Evolutionary conservation across 768 basidiomycete species (phyloP), one percentile per base, ranked within the genome.

Genomic region (Coprinellus aureogranulatus): DNA sequence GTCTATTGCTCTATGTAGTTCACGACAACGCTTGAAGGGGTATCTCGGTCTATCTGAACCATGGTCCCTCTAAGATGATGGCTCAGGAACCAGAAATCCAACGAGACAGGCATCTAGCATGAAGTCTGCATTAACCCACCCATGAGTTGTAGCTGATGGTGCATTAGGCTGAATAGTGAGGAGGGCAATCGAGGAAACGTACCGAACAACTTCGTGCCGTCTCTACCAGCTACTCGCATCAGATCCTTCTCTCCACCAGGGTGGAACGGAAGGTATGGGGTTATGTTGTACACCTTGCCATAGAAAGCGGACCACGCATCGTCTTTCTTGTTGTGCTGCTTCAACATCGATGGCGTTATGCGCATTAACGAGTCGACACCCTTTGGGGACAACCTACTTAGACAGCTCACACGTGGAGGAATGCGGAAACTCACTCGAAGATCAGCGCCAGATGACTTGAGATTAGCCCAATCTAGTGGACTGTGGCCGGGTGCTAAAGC

Each of bases 251-350:
- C 94, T 14, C 96, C 96, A 5, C 96, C 96, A 1, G 96, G 96
- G 71, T 98, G 96, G 65, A 87, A 99, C 2, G 87, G 75, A 5
- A 97, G 72, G 72, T 97, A 99, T 0, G 90, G 84, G 2, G 94
- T 94, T 51, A 99, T 91, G 67, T 98, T 98, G 75, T 99, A 99
- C 18, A 99, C 94, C 68, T 91, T 94, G 54, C 93, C 94, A 63
- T 88, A 84, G 75, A 98, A 86, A 0, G 86, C 88, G 14, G 93
- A 82, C 97, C 97, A 99, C 0, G 93, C 94, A 71, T 99, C 95
- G 40, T 88, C 88, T 34, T 76, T 80, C 52, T 81, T 92, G 55
- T 90, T 89, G 69, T 99, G 96, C 65, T 78, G 67, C 66, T 90
- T 91, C 40, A 95, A 77, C 58, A 87, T 78, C 1, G 88, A 89